Conservation (phyloP, 2,329 filamentous ascomycete genomes). For the Colletotrichum acutatum region DNA sequence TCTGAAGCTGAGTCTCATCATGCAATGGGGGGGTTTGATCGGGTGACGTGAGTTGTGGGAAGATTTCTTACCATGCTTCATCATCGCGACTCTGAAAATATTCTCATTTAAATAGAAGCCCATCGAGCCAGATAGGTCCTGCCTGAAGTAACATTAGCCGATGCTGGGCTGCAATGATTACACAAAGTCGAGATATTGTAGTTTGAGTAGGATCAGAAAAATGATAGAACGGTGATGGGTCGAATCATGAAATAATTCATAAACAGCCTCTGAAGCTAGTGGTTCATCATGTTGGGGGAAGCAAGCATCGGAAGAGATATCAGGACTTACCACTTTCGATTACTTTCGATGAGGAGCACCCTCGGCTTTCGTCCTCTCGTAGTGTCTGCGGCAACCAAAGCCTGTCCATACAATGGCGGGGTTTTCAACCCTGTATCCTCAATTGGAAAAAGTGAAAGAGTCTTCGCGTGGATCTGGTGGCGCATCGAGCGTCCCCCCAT, state of each 20-base stretch:
- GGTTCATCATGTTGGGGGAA: constrained; percentile 49
- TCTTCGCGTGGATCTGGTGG: too few relatives aligned
- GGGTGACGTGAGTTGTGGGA: not conserved
- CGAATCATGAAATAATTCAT: constrained; percentile 54
- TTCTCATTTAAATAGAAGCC: too few relatives aligned
- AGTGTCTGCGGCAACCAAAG: too few relatives aligned
- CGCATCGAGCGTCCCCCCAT: too few relatives aligned
- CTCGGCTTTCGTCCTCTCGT: too few relatives aligned
- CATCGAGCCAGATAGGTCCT: not conserved
- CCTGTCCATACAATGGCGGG: too few relatives aligned
- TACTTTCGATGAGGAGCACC: too few relatives aligned
- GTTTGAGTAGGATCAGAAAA: constrained; percentile 23
- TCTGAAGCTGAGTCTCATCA: constrained; percentile 56
- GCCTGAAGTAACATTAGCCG: not conserved
- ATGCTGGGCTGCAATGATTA: not conserved
- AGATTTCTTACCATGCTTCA: not conserved
- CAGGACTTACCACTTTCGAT: too few relatives aligned
- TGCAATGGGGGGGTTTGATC: constrained; percentile 23
- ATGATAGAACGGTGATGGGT: constrained; percentile 47
- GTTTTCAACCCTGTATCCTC: too few relatives aligned
- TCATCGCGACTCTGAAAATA: too few relatives aligned
- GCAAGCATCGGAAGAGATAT: not conserved
- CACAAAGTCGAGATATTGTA: not conserved
- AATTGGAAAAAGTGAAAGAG: too few relatives aligned
- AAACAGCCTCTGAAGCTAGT: constrained; percentile 58